Percentiles rank a stretch among this genome's conserved stretches.
phyloP scores from a whole-genome alignment of 805 yeast species.

The Kuraishia borneana region DNA sequence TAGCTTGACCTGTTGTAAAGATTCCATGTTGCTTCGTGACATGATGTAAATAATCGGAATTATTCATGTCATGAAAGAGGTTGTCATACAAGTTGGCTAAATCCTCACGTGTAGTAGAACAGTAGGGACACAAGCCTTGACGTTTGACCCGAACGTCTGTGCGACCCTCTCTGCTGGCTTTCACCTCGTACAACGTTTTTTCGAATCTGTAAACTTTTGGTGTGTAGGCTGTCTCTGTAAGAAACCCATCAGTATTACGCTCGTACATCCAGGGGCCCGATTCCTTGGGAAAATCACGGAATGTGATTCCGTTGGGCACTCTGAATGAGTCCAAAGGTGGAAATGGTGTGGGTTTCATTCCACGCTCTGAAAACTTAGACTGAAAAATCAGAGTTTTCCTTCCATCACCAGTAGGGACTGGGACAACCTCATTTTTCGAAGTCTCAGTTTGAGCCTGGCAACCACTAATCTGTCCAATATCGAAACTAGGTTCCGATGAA shows the following conservation, averaged over 20 bases:
- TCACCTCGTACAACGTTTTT: background rate
- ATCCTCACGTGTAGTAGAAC: slow-evolving; percentile 10
- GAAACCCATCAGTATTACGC: background rate
- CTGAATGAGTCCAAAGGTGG: no score
- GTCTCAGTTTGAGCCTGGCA: no score
- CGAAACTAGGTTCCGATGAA: no score
- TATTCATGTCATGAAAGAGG: slow-evolving; percentile 16
- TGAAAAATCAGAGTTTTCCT: no score
- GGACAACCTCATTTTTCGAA: no score
- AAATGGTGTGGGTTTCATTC: no score
- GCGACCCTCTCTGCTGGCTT: background rate
- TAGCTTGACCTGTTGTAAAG: slow-evolving; percentile 16
- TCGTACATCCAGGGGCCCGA: background rate
- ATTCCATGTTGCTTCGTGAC: slow-evolving; percentile 21
- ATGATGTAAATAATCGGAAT: slow-evolving; percentile 19
- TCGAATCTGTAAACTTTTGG: background rate
- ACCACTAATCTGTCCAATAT: no score
- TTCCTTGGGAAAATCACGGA: no score
- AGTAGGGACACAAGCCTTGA: slow-evolving; percentile 17
- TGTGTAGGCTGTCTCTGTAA: background rate
- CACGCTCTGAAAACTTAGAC: no score
- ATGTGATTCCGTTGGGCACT: background rate
- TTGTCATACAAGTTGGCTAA: slow-evolving; percentile 7
- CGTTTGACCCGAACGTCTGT: background rate
- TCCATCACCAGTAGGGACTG: no score